Base-by-base conservation (phyloP, 805 yeast species). In the Wickerhamiella nectarea region DNA sequence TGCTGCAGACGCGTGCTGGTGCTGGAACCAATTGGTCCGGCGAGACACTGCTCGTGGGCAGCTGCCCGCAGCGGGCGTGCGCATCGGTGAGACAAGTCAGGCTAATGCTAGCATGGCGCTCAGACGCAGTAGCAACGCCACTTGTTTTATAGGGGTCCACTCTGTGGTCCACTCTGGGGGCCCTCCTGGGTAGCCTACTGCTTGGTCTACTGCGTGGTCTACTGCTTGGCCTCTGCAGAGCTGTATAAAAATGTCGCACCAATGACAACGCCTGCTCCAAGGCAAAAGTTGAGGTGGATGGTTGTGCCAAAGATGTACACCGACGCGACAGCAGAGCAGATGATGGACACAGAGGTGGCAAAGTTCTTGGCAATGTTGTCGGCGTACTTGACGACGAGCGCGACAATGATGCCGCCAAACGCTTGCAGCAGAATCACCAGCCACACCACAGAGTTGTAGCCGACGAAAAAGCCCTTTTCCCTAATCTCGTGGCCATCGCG, bases 361-460 rank as follows among this genome's bases (percentile, higher is more conserved):
- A 65, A 64, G 53, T 64, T 64, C 52, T 64, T 64, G 44, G 66
- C 64, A 39, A 65, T 65, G 48, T 62, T 64, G 51, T 65, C 69
- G 19, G 69, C 69, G 44, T 58, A 64, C 45, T 65, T 65, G 47
- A 65, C 69, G 41, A 67, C 65, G 24, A 64, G 48, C 3, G 69
- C 69, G 4, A 65, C 69, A 7, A 65, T 55, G 41, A 65, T 60
- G 6, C 69, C 69, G 7, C 69, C 69, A 19, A 59, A 36, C 0
- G 69, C 69, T 50, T 65, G 69, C 36, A 63, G 52, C 2, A 57
- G 43, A 34, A 65, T 62, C 22, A 67, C 67, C 9, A 55, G 48
- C 58, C 60, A 55, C n/a, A 65, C 67, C 12, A 62, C 59, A 7
- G 47, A 34, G 44, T 60, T 63, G 55, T 65, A 65, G 29, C 68